Conservation (phyloP, 2,329 filamentous ascomycete species). For the Phyllosticta citribraziliensis region DNA sequence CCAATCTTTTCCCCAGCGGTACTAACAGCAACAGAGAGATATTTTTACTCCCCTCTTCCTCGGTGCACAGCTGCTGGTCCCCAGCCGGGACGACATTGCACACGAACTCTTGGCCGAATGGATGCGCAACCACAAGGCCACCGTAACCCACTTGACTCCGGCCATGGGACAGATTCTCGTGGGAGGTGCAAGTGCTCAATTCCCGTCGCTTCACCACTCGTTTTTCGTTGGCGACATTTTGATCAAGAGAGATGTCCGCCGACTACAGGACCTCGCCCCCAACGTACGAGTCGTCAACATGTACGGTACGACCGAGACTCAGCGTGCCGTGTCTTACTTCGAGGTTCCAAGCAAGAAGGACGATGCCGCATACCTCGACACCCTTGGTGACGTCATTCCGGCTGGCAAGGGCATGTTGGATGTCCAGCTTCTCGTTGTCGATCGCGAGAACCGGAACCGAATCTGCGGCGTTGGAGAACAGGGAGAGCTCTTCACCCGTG, state of each 20-base stretch:
- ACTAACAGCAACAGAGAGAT: conserved; percentile 38
- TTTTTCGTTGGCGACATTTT: conserved; percentile 92
- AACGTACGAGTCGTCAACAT: conserved; percentile 74
- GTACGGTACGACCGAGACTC: conserved; percentile 83
- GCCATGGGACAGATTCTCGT: conserved; percentile 94
- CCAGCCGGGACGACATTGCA: conserved; percentile 71
- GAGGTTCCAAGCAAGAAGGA: conserved; percentile 59
- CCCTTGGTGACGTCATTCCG: conserved; percentile 66
- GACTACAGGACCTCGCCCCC: conserved; percentile 63
- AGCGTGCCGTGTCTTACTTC: conserved; percentile 72
- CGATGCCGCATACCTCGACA: conserved; percentile 54
- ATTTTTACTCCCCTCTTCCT: conserved; percentile 89
- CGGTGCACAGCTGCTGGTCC: conserved; percentile 68
- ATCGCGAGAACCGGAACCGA: conserved; percentile 54
- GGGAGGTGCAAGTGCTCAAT: conserved; percentile 69
- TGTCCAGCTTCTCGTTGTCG: conserved; percentile 78
- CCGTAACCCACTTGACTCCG: conserved; percentile 81
- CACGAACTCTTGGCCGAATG: conserved; percentile 82
- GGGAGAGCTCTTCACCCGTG: conserved; percentile 75
- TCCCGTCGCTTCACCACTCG: conserved; percentile 64
- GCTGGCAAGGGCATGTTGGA: conserved; percentile 80
- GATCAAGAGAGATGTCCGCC: conserved; percentile 70
- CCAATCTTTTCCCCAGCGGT: background rate
- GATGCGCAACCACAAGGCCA: conserved; percentile 67
- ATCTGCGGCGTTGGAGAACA: conserved; percentile 72